These are phyloP conservation scores for Rubroboletus satanas DNA, from an alignment of 768 basidiomycete species.

Conservation along the genomic window DNA sequence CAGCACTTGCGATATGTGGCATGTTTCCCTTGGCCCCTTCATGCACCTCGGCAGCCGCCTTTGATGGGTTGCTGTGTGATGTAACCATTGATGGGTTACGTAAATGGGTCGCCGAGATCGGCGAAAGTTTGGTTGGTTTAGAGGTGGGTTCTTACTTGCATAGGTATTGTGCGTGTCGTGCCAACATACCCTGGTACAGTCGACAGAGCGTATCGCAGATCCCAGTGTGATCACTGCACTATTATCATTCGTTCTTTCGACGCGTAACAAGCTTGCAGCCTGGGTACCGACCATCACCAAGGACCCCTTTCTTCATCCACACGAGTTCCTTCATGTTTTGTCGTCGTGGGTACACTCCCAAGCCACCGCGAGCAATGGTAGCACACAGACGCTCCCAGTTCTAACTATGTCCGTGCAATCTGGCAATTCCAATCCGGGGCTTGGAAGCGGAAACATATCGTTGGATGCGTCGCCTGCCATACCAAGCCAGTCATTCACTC, in stretches of 20 bases:
- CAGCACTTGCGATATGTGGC: slow-evolving; percentile 67
- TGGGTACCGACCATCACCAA: slow-evolving; percentile 52
- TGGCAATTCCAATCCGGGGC: slow-evolving; percentile 10
- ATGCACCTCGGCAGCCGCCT: slow-evolving; percentile 6
- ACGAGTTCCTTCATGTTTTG: slow-evolving; percentile 52
- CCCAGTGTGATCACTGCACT: slow-evolving; percentile 68
- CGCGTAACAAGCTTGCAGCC: slow-evolving; percentile 66
- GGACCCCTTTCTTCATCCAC: slow-evolving; percentile 76
- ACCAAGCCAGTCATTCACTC: slow-evolving; percentile 5
- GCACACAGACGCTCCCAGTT: slow-evolving; percentile 29
- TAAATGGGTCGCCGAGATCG: slow-evolving; percentile 64
- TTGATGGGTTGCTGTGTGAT: slow-evolving; percentile 78
- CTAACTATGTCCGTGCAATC: slow-evolving; percentile 22
- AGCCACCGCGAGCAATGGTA: slow-evolving; percentile 5
- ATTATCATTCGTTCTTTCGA: slow-evolving; percentile 61
- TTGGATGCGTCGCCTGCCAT: slow-evolving; percentile 18
- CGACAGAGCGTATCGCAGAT: slow-evolving; percentile 70
- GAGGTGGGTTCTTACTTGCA: slow-evolving; percentile 41
- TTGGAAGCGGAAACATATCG: slow-evolving; percentile 13
- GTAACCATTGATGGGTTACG: slow-evolving; percentile 67
- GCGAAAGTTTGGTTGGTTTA: slow-evolving; percentile 54
- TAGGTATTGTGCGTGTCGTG: background rate
- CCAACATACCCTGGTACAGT: slow-evolving; percentile 35
- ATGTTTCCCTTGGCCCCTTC: slow-evolving; percentile 42
- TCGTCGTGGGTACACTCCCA: slow-evolving; percentile 27